Percentiles rank a stretch among this genome's conserved stretches.
Conservation (phyloP, 1,139 yeast genomes). For the Kurtzmaniella quercitrusa region DNA sequence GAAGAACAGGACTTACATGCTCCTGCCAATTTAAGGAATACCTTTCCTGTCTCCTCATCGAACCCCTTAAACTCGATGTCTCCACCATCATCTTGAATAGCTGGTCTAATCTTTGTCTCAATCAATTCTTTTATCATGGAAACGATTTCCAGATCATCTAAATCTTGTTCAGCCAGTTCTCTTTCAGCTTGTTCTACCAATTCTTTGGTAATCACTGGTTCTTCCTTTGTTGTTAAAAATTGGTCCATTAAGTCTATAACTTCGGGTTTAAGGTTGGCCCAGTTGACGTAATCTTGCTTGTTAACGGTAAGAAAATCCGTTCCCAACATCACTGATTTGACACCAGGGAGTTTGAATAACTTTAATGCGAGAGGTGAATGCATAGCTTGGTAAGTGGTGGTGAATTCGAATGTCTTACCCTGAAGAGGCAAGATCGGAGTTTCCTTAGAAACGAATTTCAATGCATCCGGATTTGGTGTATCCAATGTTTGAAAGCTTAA, state of each 20-base stretch:
- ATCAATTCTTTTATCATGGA: constrained; percentile 59
- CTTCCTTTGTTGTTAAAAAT: constrained; percentile 30
- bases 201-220: constrained; percentile 53
- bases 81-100: constrained; percentile 79
- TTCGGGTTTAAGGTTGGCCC: constrained; percentile 46
- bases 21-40: constrained; percentile 71
- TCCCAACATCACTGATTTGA: constrained; percentile 85
- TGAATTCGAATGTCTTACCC: constrained; percentile 57
- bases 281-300: constrained; percentile 43
- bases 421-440: constrained; percentile 60
- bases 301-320: constrained; percentile 44
- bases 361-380: constrained; percentile 80
- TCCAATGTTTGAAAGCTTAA: constrained; percentile 42
- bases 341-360: constrained; percentile 81
- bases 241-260: constrained; percentile 37
- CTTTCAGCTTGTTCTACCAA: constrained; percentile 32
- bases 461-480: constrained; percentile 91
- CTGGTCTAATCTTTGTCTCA: constrained; percentile 61
- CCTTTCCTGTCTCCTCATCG: constrained; percentile 66
- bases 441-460: constrained; percentile 63
- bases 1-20: constrained; percentile 81
- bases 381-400: constrained; percentile 66
- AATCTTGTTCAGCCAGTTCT: constrained; percentile 27
- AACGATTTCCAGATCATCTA: constrained; percentile 49
- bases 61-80: constrained; percentile 71